phyloP scores from a whole-genome alignment of 1,284 basidiomycete species.

The Salmacisia buchloeana region DNA sequence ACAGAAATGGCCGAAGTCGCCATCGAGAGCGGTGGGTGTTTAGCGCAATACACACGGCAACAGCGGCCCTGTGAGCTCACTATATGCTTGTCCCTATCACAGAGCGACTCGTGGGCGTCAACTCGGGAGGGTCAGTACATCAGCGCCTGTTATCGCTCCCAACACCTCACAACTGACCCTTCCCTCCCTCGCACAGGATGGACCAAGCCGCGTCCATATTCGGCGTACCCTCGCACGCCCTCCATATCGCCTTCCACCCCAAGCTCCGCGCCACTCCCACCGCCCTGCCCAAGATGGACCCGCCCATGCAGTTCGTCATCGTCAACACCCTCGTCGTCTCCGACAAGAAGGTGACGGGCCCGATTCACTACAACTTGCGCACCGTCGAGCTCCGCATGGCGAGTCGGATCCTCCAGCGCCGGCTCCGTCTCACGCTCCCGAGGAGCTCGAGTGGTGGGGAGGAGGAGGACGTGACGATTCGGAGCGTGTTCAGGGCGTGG shows the following conservation, averaged over 20 bases:
- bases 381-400: constrained; percentile 46
- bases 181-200: constrained; percentile 21
- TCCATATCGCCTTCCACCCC: constrained; percentile 45
- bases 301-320: constrained; percentile 32
- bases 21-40: constrained; percentile 33
- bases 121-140: constrained; percentile 32
- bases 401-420: constrained; percentile 28
- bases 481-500: neutral
- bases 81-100: neutral
- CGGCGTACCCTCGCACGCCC: constrained; percentile 32
- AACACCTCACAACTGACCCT: neutral
- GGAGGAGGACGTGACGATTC: constrained; percentile 1
- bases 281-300: constrained; percentile 21
- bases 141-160: neutral
- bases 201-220: constrained; percentile 48
- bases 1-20: constrained; percentile 45
- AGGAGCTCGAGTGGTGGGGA: neutral
- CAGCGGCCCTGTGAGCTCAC: neutral
- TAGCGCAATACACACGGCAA: neutral
- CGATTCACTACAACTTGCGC: constrained; percentile 47
- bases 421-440: constrained; percentile 7
- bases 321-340: constrained; percentile 44
- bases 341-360: constrained; percentile 48
- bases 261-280: constrained; percentile 25
- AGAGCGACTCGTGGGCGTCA: constrained; percentile 44